Conservation (phyloP, 1,284 basidiomycete genomes). For the Phellopilus nigrolimitatus region DNA sequence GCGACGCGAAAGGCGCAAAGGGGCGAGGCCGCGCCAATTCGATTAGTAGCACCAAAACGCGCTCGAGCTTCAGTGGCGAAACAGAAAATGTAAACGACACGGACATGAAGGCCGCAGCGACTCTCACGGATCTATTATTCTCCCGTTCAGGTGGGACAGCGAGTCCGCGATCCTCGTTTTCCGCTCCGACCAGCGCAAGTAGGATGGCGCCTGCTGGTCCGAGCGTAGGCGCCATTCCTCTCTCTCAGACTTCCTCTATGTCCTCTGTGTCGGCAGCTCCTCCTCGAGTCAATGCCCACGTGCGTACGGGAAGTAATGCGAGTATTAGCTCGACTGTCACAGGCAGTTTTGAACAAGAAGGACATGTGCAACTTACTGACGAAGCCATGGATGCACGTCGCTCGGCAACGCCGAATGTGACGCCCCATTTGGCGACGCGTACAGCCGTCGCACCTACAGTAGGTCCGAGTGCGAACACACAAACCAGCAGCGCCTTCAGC, state of each 20-base stretch:
- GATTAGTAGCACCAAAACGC: conserved; percentile 12
- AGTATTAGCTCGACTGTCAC: conserved; percentile 9
- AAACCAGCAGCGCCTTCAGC: conserved; percentile 30
- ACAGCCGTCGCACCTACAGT: neutral
- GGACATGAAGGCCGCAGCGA: conserved; percentile 76
- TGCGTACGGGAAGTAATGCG: conserved; percentile 12
- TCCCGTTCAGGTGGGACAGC: conserved; percentile 48
- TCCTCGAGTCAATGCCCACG: conserved; percentile 4
- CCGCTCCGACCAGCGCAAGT: conserved; percentile 23
- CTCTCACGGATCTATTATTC: conserved; percentile 54
- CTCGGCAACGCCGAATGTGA: conserved; percentile 17
- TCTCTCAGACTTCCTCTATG: conserved; percentile 14
- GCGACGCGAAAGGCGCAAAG: conserved; percentile 19
- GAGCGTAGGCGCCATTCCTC: neutral
- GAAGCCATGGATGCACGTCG: conserved; percentile 9
- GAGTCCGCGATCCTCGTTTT: conserved; percentile 58
- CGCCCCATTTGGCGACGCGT: conserved; percentile 10
- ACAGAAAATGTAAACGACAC: conserved; percentile 37
- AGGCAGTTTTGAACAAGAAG: neutral
- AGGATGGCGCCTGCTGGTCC: conserved; percentile 44
- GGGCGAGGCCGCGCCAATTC: conserved; percentile 13
- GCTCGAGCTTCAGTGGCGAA: conserved; percentile 15
- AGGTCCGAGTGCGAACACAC: conserved; percentile 25
- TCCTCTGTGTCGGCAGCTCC: conserved; percentile 9
- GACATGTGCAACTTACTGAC: neutral